phyloP scores from a whole-genome alignment of 108 stramenopile species.

The Fragilariopsis cylindrus region DNA sequence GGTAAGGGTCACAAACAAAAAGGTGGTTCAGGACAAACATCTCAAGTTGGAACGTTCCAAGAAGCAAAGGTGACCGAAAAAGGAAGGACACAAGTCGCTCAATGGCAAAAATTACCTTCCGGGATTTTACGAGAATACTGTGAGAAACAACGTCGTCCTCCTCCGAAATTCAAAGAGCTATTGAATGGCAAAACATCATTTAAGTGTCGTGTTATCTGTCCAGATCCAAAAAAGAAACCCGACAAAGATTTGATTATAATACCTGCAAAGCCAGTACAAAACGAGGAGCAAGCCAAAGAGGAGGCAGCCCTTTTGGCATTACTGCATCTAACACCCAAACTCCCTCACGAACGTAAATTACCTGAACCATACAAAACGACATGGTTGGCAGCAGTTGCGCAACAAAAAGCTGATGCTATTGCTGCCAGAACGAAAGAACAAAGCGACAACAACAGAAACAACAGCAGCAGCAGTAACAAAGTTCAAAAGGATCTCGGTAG shows the following conservation, averaged over 20 bases:
- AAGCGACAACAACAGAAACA: conserved; percentile 7
- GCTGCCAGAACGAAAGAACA: conserved; percentile 4
- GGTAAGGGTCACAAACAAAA: conserved; percentile 91
- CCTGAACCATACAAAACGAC: conserved; percentile 92
- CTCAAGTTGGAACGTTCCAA: conserved; percentile 30
- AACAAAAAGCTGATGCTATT: conserved; percentile 16
- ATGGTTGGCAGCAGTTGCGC: conserved; percentile 68
- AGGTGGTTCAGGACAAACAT: conserved; percentile 70
- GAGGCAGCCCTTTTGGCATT: conserved; percentile 88
- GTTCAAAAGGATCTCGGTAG: conserved; percentile 1
- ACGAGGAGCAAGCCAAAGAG: conserved; percentile 86
- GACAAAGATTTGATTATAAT: conserved; percentile 76
- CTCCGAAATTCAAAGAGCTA: conserved; percentile 52
- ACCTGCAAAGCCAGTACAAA: conserved; percentile 57
- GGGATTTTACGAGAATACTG: conserved; percentile 67
- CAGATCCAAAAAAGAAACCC: conserved; percentile 66
- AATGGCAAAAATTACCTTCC: conserved; percentile 88
- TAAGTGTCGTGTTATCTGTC: conserved; percentile 69
- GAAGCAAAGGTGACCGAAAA: conserved; percentile 59
- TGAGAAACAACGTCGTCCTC: conserved; percentile 62
- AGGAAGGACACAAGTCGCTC: conserved; percentile 73
- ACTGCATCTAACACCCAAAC: conserved; percentile 65
- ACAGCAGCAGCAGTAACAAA: background rate
- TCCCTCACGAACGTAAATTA: conserved; percentile 90
- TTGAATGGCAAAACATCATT: conserved; percentile 23